Base-by-base conservation (phyloP, 768 basidiomycete genomes). In the Nidularia sp. region DNA sequence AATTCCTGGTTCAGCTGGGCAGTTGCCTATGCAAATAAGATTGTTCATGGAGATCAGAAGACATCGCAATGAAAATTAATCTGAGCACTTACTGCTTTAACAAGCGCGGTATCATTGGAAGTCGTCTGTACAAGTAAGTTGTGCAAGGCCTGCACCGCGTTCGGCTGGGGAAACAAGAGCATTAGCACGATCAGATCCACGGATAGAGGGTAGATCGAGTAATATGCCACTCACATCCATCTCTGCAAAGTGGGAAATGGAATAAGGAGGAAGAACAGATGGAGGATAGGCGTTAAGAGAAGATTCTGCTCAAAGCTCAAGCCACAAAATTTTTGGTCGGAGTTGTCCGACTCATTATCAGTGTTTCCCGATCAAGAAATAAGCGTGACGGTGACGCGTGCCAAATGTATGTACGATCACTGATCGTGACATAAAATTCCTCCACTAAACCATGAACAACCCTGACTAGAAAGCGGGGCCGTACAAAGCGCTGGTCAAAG, bases 1-100 rank as follows among this genome's bases (percentile, higher is more conserved):
- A 84, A 98, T 49, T 95, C 88, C 60, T 85, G 85, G 70, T 96
- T 97, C 51, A 99, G 79, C 59, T 86, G 83, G 4, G 90, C 81
- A 10, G 97, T 99, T 5, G 96, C 93, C 94, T 98, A 56, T 15
- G 25, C 25, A 25, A 39, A 51, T 49, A 34, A n/a, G 2, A 32
- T 44, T 5, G 6, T 15, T 35, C 34, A 22, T 12, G 35, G 34
- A 36, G 15, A 18, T 36, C n/a, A 29, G 10, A 36, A 35, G 33
- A 15, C 18, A 12, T 48, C 12, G 9, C 12, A 31, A 9, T 22
- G 29, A 31, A 41, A 10, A 10, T 18, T 36, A 50, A 33, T 6
- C 29, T 47, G 41, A 49, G 35, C 53, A 70, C 91, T 70, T 71
- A 96, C 96, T 61, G 86, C 81, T 75, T 97, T 96, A 67, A 98